Conservation (phyloP, 495 filamentous ascomycete genomes). For the Lineolata rhizophorae region DNA sequence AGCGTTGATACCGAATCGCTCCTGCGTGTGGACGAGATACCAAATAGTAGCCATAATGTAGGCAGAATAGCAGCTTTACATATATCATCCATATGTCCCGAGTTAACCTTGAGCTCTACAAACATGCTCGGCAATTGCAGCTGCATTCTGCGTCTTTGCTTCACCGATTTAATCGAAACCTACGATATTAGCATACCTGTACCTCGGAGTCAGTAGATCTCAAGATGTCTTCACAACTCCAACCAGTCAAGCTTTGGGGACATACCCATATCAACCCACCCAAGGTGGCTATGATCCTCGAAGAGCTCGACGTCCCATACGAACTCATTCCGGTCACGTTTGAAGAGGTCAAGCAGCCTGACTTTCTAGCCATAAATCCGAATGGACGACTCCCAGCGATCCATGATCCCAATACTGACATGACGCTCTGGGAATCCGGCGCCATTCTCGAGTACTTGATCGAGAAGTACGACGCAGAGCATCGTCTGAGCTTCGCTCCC, state of each 20-base stretch:
- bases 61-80: no score
- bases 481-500: constrained; percentile 10
- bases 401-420: constrained; percentile 42
- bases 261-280: neutral
- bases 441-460: constrained; percentile 33
- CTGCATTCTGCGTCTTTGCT: no score
- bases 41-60: no score
- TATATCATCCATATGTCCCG: no score
- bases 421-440: constrained; percentile 50
- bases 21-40: no score
- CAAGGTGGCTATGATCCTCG: constrained; percentile 2
- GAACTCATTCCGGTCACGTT: constrained; percentile 21
- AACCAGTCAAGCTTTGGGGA: neutral
- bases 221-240: no score
- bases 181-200: no score
- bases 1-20: no score
- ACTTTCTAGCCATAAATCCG: constrained; percentile 38
- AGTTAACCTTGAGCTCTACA: no score
- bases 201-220: no score
- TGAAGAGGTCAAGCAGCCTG: constrained; percentile 31
- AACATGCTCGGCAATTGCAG: no score
- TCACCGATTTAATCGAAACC: no score
- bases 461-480: constrained; percentile 14
- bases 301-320: constrained; percentile 40
- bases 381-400: constrained; percentile 49